These are phyloP conservation scores for Elaeis oleifera DNA, from an alignment of 202 grass and related monocot genomes.

Conservation along the genomic window DNA sequence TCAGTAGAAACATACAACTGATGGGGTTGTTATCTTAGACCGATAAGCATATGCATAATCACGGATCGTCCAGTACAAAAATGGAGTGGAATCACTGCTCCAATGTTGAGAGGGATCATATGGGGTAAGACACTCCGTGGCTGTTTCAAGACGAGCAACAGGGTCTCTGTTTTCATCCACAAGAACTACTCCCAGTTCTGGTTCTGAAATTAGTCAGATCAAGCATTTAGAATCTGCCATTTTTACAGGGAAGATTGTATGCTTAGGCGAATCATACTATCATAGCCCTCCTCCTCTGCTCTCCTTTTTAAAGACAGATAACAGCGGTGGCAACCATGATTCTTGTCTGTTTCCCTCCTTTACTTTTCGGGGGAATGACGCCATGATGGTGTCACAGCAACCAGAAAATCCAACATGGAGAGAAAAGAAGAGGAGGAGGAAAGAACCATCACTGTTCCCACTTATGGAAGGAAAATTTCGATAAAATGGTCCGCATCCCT, in stretches of 20 bases:
- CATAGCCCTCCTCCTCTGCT: too few relatives aligned
- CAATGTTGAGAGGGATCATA: slow-evolving; percentile 38
- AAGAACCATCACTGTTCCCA: too few relatives aligned
- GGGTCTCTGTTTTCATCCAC: slow-evolving; percentile 57
- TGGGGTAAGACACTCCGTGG: slow-evolving; percentile 30
- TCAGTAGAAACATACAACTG: slow-evolving; percentile 37
- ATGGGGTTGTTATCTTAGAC: slow-evolving; percentile 58
- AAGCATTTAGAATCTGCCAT: not conserved
- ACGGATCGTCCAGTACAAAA: slow-evolving; percentile 90
- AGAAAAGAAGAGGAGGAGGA: too few relatives aligned
- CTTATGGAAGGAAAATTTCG: too few relatives aligned
- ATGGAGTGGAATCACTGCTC: slow-evolving; percentile 35
- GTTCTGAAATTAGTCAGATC: slow-evolving; percentile 38
- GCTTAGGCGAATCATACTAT: too few relatives aligned
- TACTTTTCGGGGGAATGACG: too few relatives aligned
- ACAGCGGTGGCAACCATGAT: too few relatives aligned
- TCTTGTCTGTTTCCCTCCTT: too few relatives aligned
- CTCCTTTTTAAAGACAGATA: too few relatives aligned
- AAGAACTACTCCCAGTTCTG: slow-evolving; percentile 44
- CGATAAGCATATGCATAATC: slow-evolving; percentile 83
- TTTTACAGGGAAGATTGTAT: not conserved
- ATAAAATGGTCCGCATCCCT: too few relatives aligned
- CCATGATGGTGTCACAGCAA: too few relatives aligned
- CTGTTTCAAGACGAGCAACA: slow-evolving; percentile 46
- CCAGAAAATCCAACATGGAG: too few relatives aligned